Conservation (phyloP, 192 early-diverging fungal species). For the Umbelopsis sp. region DNA sequence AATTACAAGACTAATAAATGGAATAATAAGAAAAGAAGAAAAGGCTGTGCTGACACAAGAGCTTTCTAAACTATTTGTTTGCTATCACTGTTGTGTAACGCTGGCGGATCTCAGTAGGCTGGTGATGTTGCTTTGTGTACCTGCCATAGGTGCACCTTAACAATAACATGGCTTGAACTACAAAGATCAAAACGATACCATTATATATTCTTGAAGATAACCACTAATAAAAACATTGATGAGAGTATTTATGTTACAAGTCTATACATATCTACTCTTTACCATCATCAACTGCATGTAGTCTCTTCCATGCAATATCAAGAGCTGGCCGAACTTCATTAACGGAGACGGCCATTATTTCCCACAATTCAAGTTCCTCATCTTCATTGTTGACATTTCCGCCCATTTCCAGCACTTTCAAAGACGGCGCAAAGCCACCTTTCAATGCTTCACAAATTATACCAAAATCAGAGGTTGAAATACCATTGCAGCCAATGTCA, state of each 20-base stretch:
- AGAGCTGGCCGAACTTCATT: slow-evolving; percentile 38
- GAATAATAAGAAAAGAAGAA: neutral
- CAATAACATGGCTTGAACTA: too few relatives aligned
- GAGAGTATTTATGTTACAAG: neutral
- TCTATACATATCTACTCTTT: neutral
- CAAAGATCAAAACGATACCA: too few relatives aligned
- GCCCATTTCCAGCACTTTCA: slow-evolving; percentile 48
- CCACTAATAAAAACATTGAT: too few relatives aligned
- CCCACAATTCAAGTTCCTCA: slow-evolving; percentile 41
- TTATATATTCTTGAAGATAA: too few relatives aligned
- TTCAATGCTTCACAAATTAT: slow-evolving; percentile 44
- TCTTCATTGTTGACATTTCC: slow-evolving; percentile 50
- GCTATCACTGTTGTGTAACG: too few relatives aligned
- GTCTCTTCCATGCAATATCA: slow-evolving; percentile 48
- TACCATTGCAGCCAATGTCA: slow-evolving; percentile 52
- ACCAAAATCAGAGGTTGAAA: slow-evolving; percentile 40
- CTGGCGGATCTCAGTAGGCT: too few relatives aligned
- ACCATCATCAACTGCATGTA: slow-evolving; percentile 16
- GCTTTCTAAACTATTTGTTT: too few relatives aligned
- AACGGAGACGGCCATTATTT: slow-evolving; percentile 32
- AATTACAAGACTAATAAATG: neutral
- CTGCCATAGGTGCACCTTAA: too few relatives aligned
- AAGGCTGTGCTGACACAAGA: neutral
- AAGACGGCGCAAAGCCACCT: slow-evolving; percentile 34
- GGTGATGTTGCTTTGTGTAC: too few relatives aligned